Evolutionary conservation across 306 rosid genomes (phyloP).

Genomic region (Rosa persica): DNA sequence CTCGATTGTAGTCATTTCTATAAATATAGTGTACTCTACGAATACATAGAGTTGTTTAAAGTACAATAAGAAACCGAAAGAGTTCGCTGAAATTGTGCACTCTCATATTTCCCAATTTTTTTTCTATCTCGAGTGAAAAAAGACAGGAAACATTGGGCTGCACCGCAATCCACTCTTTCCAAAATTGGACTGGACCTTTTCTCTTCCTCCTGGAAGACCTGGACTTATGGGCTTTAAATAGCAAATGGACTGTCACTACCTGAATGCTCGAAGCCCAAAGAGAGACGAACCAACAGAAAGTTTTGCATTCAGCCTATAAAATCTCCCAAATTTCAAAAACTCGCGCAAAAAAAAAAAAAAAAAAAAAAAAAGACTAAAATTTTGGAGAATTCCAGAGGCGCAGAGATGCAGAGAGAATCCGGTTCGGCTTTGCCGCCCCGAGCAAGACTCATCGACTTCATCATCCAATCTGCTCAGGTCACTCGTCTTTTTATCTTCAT

Average conservation of each 20-base stretch:
- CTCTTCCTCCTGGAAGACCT: neutral
- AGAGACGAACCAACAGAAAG: neutral
- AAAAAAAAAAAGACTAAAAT: neutral
- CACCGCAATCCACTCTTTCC: too few relatives aligned
- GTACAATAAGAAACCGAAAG: too few relatives aligned
- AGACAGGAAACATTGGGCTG: too few relatives aligned
- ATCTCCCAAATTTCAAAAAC: neutral
- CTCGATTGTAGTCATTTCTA: too few relatives aligned
- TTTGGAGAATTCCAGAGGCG: neutral
- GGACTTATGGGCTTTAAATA: neutral
- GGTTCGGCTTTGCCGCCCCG: conserved; percentile 36
- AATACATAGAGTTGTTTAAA: too few relatives aligned
- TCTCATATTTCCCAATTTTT: too few relatives aligned
- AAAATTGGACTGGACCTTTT: neutral
- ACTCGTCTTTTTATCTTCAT: neutral
- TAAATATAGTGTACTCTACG: too few relatives aligned
- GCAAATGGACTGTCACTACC: neutral
- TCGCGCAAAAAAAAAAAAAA: neutral
- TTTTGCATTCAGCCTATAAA: neutral
- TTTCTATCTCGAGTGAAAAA: too few relatives aligned
- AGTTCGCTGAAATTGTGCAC: too few relatives aligned
- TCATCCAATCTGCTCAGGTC: conserved; percentile 56
- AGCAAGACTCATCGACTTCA: conserved; percentile 44
- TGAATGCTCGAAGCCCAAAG: neutral
- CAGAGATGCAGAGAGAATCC: conserved; percentile 24